A percentile compares a stretch with the other conserved stretches of the same genome.
These are phyloP conservation scores for Sporothrix pseudoabietina DNA, from an alignment of 2,329 filamentous ascomycete species.

Conservation along the genomic window DNA sequence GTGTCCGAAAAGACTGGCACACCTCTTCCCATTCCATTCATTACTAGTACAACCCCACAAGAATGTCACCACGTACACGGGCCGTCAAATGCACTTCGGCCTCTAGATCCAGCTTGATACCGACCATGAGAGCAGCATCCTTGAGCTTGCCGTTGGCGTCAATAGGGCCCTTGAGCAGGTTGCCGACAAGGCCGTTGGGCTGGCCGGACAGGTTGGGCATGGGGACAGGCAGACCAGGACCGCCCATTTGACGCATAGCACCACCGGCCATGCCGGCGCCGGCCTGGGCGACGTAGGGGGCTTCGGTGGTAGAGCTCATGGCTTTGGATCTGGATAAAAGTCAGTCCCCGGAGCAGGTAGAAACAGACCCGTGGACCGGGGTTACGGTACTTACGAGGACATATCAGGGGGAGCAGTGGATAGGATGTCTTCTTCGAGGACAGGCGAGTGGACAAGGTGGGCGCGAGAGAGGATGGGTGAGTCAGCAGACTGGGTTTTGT, in stretches of 20 bases:
- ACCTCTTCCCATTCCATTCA: neutral
- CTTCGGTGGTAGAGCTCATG: conserved; percentile 33
- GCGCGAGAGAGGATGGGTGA: conserved; percentile 12
- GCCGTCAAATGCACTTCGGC: conserved; percentile 65
- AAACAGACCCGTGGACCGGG: no score
- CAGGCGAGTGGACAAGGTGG: conserved; percentile 20
- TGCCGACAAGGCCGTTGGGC: conserved; percentile 43
- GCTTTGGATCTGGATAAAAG: conserved; percentile 28
- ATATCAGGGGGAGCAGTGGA: conserved; percentile 27
- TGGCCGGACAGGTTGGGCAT: conserved; percentile 45
- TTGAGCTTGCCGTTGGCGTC: conserved; percentile 61
- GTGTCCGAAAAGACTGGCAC: neutral
- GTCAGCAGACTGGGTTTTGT: neutral
- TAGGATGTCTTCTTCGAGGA: conserved; percentile 15
- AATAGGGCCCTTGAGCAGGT: conserved; percentile 59
- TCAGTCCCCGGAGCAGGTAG: no score
- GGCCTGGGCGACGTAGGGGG: conserved; percentile 32
- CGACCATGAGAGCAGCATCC: conserved; percentile 59
- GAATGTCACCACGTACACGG: conserved; percentile 62
- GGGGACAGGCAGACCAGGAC: conserved; percentile 37
- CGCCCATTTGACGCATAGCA: conserved; percentile 28
- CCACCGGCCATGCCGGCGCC: conserved; percentile 26
- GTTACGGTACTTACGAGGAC: conserved; percentile 32
- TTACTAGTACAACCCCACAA: conserved; percentile 57
- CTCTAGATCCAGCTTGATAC: conserved; percentile 65